Percentiles rank a stretch among this genome's conserved stretches.
Evolutionary conservation across 2,329 filamentous ascomycete genomes (phyloP).

Genomic region (Aaosphaeria arxii): DNA sequence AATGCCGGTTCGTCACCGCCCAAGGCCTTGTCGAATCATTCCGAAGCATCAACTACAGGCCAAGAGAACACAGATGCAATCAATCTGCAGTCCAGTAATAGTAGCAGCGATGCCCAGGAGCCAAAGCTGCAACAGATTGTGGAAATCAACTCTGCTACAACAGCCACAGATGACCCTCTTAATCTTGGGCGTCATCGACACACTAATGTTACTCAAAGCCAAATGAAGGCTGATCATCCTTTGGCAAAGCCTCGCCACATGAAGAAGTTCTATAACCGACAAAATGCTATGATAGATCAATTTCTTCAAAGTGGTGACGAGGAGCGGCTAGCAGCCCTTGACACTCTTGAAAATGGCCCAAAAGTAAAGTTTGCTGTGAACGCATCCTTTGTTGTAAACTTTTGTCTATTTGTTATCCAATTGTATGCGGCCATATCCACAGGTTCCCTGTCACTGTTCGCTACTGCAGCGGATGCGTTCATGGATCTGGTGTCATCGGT

Average conservation of each 20-base stretch:
- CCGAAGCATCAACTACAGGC: slow-evolving; percentile 9
- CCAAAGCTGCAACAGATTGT: slow-evolving; percentile 6
- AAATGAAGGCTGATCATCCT: slow-evolving; percentile 51
- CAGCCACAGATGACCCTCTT: slow-evolving; percentile 31
- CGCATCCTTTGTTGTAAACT: slow-evolving; percentile 37
- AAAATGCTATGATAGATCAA: slow-evolving; percentile 41
- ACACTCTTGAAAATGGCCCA: slow-evolving; percentile 48
- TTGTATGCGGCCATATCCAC: slow-evolving; percentile 58
- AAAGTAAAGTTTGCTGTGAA: slow-evolving; percentile 40
- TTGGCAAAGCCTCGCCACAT: slow-evolving; percentile 33
- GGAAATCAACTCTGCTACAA: slow-evolving; percentile 18
- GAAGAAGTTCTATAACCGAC: slow-evolving; percentile 42
- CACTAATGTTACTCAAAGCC: slow-evolving; percentile 38
- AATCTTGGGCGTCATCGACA: slow-evolving; percentile 34
- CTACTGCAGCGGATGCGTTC: slow-evolving; percentile 64
- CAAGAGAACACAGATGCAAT: slow-evolving; percentile 23
- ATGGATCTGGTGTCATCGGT: slow-evolving; percentile 64
- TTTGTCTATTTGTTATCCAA: slow-evolving; percentile 56
- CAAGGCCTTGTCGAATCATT: slow-evolving; percentile 17
- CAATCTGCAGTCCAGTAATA: slow-evolving; percentile 16
- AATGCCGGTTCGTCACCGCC: slow-evolving; percentile 15
- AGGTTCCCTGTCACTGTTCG: slow-evolving; percentile 61
- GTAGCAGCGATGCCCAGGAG: slow-evolving; percentile 9
- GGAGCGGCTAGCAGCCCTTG: slow-evolving; percentile 51
- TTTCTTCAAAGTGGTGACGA: slow-evolving; percentile 58